Conservation (phyloP, 768 basidiomycete genomes). For the Boletus subparvulus region DNA sequence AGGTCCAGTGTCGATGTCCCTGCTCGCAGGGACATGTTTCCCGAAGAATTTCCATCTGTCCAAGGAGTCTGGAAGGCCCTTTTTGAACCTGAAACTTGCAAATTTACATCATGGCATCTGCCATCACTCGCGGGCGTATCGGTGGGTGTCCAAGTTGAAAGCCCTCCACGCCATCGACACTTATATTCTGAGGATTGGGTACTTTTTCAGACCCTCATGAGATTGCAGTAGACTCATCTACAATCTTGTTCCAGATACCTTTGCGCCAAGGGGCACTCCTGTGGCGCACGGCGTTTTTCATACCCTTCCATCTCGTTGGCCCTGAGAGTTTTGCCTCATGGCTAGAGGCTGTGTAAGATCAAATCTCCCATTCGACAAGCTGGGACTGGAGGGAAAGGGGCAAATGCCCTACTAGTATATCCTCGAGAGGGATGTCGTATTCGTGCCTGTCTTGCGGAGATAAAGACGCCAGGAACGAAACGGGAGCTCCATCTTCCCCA, state of each 20-base stretch:
- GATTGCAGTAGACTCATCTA: not conserved
- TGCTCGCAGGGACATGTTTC: not conserved
- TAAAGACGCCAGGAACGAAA: conserved; percentile 9
- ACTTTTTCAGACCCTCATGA: not conserved
- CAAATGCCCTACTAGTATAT: not conserved
- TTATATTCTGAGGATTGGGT: not conserved
- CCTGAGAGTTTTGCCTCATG: not conserved
- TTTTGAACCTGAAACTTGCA: not conserved
- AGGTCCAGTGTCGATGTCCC: not conserved
- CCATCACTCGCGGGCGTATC: not conserved
- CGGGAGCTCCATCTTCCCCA: not conserved
- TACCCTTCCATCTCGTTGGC: not conserved
- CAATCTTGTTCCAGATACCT: not conserved
- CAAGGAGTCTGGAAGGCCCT: not conserved
- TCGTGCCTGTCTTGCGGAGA: not conserved
- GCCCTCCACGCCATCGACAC: not conserved
- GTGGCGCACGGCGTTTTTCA: not conserved
- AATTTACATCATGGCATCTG: not conserved
- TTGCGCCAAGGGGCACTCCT: not conserved
- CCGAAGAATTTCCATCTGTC: not conserved
- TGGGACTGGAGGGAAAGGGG: not conserved
- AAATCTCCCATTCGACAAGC: not conserved
- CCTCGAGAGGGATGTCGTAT: not conserved
- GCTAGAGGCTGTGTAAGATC: not conserved
- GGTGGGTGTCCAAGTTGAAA: not conserved